These are phyloP conservation scores for Artemisia annua DNA, from an alignment of 129 eudicot species.

Conservation along the genomic window DNA sequence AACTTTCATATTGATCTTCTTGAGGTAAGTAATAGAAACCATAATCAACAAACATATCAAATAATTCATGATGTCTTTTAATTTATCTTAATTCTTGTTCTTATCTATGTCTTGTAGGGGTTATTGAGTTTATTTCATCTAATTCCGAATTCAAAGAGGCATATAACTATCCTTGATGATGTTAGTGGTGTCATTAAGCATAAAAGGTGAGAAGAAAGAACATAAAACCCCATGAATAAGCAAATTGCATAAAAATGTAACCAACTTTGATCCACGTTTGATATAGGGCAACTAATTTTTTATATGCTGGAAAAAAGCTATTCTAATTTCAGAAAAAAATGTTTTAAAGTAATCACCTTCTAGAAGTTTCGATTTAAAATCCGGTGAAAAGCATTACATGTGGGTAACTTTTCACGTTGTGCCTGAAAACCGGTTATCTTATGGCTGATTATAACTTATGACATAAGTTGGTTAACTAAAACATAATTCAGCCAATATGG, in stretches of 20 bases:
- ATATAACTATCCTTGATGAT: conserved; percentile 68
- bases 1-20: conserved; percentile 49
- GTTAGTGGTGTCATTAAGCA: conserved; percentile 82
- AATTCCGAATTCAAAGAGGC: conserved; percentile 60
- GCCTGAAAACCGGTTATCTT: neutral
- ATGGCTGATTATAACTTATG: neutral
- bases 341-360: too few relatives aligned
- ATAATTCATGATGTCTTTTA: neutral
- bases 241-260: neutral
- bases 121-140: conserved; percentile 44
- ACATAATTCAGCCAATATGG: too few relatives aligned
- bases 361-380: too few relatives aligned
- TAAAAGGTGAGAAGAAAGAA: conserved; percentile 51
- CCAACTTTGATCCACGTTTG: neutral
- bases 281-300: neutral
- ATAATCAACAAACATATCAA: neutral
- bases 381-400: neutral
- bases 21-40: conserved; percentile 47
- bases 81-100: neutral
- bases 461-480: neutral
- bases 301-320: neutral
- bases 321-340: too few relatives aligned
- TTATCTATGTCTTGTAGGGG: conserved; percentile 40
- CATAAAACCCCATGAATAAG: conserved; percentile 3
- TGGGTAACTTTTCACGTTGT: neutral